Base-by-base conservation (phyloP, 495 filamentous ascomycete genomes). In the Coniosporium apollinis region DNA sequence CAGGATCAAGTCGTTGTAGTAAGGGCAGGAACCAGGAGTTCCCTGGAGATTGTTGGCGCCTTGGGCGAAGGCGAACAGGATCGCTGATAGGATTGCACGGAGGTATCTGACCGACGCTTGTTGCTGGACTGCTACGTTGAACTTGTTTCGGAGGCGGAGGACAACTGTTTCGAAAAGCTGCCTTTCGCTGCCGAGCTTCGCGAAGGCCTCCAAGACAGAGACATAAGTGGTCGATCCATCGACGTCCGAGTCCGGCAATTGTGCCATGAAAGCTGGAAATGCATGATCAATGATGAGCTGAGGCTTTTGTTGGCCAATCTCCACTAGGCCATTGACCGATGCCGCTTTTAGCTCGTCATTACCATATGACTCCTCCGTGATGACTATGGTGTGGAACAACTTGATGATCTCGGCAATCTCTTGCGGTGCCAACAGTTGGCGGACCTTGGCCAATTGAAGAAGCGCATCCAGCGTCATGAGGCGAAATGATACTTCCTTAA, bases 181-280 rank as follows among this genome's bases (percentile, higher is more conserved):
- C 34, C 62, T 61, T 41, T 80, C 77, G 11, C 64, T 58, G 34
- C 70, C 72, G 5, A 83, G 67, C 39, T 79, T 69, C 3, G 78
- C 78, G 31, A 83, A 61, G 1, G 59, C 72, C 46, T 81, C 78
- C 11, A 83, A 54, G 0, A 72, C 74, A 3, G 65, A 49, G n/a
- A 68, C 32, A 45, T 78, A 79, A 3, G 47, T 42, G 18, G 33
- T 52, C 13, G 43, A 38, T 14, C 47, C 44, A 19, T 55, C 57
- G 0, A 48, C 54, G 33, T 67, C 67, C 16, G 56, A 54, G 30
- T 80, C 75, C 3, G 78, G 78, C 1, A 83, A 57, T 19, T 68
- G 66, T 1, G 76, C 76, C 58, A 82, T 70, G 46, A 83, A 81
- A 7, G 71, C 70, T 10, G 78, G 78, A 52, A 83, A 74, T 0